Base-by-base conservation (phyloP, 768 basidiomycete genomes). In the Macrolepiota fuliginosa region DNA sequence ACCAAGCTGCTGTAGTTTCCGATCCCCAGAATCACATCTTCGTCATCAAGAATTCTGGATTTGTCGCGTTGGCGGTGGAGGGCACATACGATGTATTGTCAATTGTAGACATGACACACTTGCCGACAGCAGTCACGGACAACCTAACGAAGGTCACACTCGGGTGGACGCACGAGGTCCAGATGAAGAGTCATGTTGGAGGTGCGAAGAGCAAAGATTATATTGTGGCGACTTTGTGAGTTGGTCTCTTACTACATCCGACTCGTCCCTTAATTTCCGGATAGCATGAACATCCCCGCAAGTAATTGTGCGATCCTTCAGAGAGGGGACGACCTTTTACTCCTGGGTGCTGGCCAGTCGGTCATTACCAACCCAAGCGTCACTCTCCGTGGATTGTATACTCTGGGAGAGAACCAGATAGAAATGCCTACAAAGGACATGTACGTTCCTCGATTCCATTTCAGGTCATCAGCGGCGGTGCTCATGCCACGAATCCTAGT, bases 401-500 rank as follows among this genome's bases (percentile, higher is more conserved):
- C 92, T 0, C 81, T 90, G 2, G 91, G 91, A 29, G 92, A 93
- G 71, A 91, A 90, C 66, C 91, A 93, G 71, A 71, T 91, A 29
- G 91, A 92, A 70, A 89, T 92, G 88, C 91, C 91, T 2, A 92
- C 91, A 7, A 92, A 92, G 73, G 90, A 92, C 65, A 92, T 92
- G 89, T 89, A 66, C 66, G 88, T 74, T 32, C 40, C 50, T 22
- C 13, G 19, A 15, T 15, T 49, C 10, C 4, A 42, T 27, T 49
- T 27, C 1, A 42, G 1, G 7, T 24, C 47, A 35, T 47, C 17
- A 40, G 39, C 35, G 19, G 39, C 9, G 47, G 19, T 53, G 40
- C 51, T 49, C 56, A 29, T 25, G n/a, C n/a, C 45, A 46, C 7
- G 52, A 54, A 47, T 7, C 50, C 11, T 63, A 90, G 90, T 66